Base-by-base conservation (phyloP, 2,329 filamentous ascomycete genomes). In the Zalaria obscura region DNA sequence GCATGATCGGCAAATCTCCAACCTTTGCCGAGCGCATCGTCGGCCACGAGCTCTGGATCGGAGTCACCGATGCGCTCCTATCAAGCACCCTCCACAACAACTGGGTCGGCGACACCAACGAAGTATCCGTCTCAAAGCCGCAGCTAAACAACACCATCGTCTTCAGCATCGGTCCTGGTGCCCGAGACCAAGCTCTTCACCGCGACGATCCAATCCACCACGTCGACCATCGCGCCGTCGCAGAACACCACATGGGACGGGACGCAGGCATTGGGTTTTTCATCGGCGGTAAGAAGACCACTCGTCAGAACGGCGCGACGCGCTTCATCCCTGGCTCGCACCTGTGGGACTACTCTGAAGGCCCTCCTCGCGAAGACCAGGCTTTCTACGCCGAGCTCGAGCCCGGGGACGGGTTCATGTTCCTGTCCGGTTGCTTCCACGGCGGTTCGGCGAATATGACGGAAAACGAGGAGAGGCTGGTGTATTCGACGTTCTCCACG, bases 271-370 rank as follows among this genome's bases (percentile, higher is more conserved):
- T 57, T 33, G 55, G 57, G 31, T 53, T 61, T 27, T 62, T 63
- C 40, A 55, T 63, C 5, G 60, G 55, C 0, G 60, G 50, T 5
- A 59, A 53, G 38, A 47, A 41, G 27, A 50, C 51, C 9, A 18
- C 18, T 18, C 18, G 18, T 18, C 18, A 18, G 18, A 18, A 18
- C 18, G 18, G 18, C 18, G 18, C 18, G 18, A 18, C 18, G 2
- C 18, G 18, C 18, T 18, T 62, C 42, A 55, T 64, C 28, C 61
- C 61, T 1, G 57, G 60, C 0, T 53, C 48, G n/a, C 61, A 64
- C 40, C 51, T 64, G 0, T 58, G 55, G 57, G 53, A 55, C 38
- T 46, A 45, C 11, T 39, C 38, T n/a, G 29, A 40, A 7, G 45
- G 45, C 5, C 50, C 51, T 29, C 53, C 53, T 1, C 35, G 47